Base-by-base conservation (phyloP, 2,329 filamentous ascomycete species). In the Aspergillus transmontanensis region DNA sequence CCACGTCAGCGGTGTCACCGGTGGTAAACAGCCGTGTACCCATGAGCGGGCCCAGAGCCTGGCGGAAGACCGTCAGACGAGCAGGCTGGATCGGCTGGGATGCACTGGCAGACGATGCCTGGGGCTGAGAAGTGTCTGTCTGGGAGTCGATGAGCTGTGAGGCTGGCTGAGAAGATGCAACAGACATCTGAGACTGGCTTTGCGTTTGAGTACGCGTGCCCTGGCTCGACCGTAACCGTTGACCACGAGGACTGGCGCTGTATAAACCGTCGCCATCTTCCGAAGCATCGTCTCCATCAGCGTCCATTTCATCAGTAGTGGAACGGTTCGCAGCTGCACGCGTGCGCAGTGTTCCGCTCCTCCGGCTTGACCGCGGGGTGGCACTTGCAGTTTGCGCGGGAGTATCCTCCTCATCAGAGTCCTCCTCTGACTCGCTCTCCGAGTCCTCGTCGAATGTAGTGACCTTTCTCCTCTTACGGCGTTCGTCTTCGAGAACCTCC, bases 21-120 rank as follows among this genome's bases (percentile, higher is more conserved):
- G 96, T 92, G 36, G 89, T 87, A 75, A 99, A 99, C n/a, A 99
- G 78, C 14, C 87, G 84, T 0, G 90, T 90, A 71, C 90, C 90
- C 72, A 97, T 89, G 59, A 99, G 83, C 71, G 92, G 90, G 28
- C 95, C 95, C 3, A 99, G 84, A 2, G 91, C 87, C 12, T 87
- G 87, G 60, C 92, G 89, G 88, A 99, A 99, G 1, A 87, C 80
- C 6, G 86, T 82, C 30, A 97, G 80, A 46, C 95, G 87, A 46
- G 84, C 83, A 1, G 85, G 82, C 61, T 73, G 81, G 69, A 81
- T 77, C 26, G 72, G 75, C 71, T 68, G 75, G 30, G 70, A 75
- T 56, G 72, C 80, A 14, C 83, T 73, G 14, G 77, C 78, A 34
- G 64, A 63, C 58, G 72, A 77, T 4, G 79, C 78, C 11, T 86